Conservation (phyloP, 768 basidiomycete genomes). For the Pleurotus tuber-regium region DNA sequence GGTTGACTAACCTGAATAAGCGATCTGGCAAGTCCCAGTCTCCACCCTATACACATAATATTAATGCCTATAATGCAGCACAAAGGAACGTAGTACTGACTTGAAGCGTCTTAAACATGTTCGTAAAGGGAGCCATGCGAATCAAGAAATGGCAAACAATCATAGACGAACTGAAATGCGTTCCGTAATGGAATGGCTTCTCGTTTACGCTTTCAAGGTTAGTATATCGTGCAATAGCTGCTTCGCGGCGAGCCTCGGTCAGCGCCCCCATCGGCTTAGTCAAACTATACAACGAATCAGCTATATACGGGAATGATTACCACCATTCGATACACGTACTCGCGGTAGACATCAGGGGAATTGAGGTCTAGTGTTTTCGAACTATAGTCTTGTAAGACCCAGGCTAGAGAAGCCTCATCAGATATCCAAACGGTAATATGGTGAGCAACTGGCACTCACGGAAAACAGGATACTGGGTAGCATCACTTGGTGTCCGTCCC, state of each 20-base stretch:
- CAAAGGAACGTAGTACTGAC: background rate
- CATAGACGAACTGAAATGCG: slow-evolving; percentile 97
- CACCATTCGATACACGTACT: slow-evolving; percentile 50
- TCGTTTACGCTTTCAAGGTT: slow-evolving; percentile 80
- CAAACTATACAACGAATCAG: slow-evolving; percentile 45
- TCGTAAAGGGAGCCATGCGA: slow-evolving; percentile 84
- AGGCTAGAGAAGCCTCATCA: slow-evolving; percentile 54
- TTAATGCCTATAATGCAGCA: background rate
- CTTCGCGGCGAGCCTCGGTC: slow-evolving; percentile 68
- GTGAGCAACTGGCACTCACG: slow-evolving; percentile 43
- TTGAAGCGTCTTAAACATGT: slow-evolving; percentile 93
- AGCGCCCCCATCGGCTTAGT: slow-evolving; percentile 90
- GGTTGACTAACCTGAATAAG: slow-evolving; percentile 60
- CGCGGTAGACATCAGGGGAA: slow-evolving; percentile 61
- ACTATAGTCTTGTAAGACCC: slow-evolving; percentile 85
- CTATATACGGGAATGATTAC: no score
- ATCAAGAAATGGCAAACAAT: slow-evolving; percentile 95
- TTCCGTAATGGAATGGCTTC: slow-evolving; percentile 89
- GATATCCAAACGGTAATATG: no score
- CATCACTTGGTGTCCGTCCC: slow-evolving; percentile 90
- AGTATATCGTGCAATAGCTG: slow-evolving; percentile 71
- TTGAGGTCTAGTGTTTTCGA: slow-evolving; percentile 67
- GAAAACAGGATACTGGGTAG: slow-evolving; percentile 92
- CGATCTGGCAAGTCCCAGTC: slow-evolving; percentile 94
- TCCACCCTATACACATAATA: slow-evolving; percentile 48